Percentiles rank a stretch among this genome's conserved stretches.
phyloP scores from a whole-genome alignment of 257 asterid species.

The Nicotiana undulata region DNA sequence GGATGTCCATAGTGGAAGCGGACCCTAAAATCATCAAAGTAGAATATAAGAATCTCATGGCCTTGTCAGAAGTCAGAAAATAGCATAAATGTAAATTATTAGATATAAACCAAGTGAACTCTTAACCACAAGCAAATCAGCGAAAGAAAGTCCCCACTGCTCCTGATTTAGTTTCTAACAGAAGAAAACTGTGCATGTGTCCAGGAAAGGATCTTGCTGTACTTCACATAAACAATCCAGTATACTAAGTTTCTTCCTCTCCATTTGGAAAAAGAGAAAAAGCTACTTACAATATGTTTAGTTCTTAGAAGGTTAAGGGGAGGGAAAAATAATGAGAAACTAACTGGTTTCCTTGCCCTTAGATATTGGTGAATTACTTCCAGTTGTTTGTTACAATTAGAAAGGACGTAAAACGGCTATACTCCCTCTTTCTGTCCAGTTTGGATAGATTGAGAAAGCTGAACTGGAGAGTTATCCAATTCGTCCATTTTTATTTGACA shows the following conservation, averaged over 20 bases:
- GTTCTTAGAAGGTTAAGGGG: not conserved
- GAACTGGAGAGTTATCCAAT: not conserved
- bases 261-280: not conserved
- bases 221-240: not conserved
- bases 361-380: not conserved
- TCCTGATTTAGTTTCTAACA: not conserved
- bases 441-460: constrained; percentile 2
- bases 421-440: not conserved
- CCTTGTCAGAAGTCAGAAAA: not conserved
- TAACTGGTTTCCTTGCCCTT: not conserved
- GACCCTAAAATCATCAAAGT: constrained; percentile 48
- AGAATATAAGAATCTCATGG: not conserved
- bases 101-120: not conserved
- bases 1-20: constrained; percentile 99
- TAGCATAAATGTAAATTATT: not conserved
- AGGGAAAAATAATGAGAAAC: not conserved
- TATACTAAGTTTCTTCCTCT: not conserved
- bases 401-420: not conserved
- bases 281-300: not conserved
- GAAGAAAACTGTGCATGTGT: not conserved
- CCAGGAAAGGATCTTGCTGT: not conserved
- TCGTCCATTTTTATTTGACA: not conserved
- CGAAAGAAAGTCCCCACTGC: not conserved
- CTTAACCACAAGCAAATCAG: constrained; percentile 1
- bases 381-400: not conserved